phyloP scores from a whole-genome alignment of 2,329 filamentous ascomycete species.

The Epichloe baconii region DNA sequence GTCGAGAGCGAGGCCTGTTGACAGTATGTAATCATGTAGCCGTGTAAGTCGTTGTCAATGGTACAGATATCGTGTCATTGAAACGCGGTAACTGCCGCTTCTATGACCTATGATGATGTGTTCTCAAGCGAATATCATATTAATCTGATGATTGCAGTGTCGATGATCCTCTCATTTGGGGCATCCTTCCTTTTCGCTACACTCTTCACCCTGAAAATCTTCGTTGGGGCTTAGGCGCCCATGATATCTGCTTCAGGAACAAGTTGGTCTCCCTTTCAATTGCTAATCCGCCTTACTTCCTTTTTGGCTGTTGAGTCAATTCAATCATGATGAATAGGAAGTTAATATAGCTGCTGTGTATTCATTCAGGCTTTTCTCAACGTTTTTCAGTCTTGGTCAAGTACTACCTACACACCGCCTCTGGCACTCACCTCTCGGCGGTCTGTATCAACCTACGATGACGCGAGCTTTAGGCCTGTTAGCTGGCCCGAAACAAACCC shows the following conservation, averaged over 20 bases:
- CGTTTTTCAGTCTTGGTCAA: slow-evolving; percentile 83
- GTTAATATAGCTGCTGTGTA: slow-evolving; percentile 1
- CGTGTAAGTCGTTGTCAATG: slow-evolving; percentile 16
- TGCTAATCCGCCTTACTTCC: background rate
- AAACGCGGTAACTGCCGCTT: background rate
- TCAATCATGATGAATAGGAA: background rate
- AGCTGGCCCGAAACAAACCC: slow-evolving; percentile 40
- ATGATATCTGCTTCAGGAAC: slow-evolving; percentile 90
- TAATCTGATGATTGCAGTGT: slow-evolving; percentile 39
- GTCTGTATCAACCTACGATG: slow-evolving; percentile 81
- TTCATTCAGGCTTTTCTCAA: slow-evolving; percentile 43
- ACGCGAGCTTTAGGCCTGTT: slow-evolving; percentile 75
- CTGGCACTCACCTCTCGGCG: slow-evolving; percentile 66
- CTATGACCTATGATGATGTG: background rate
- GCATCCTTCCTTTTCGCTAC: slow-evolving; percentile 65
- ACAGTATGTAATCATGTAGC: slow-evolving; percentile 45
- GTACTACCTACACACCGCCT: slow-evolving; percentile 78
- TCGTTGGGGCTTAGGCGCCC: slow-evolving; percentile 81
- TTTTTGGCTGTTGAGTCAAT: background rate
- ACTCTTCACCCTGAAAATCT: slow-evolving; percentile 59
- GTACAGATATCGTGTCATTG: too few species aligned
- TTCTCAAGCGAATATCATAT: background rate
- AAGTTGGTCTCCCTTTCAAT: slow-evolving; percentile 37
- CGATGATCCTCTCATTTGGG: slow-evolving; percentile 93
- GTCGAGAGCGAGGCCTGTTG: slow-evolving; percentile 62